phyloP scores from a whole-genome alignment of 306 rosid species.

The Cucurbita maxima region DNA sequence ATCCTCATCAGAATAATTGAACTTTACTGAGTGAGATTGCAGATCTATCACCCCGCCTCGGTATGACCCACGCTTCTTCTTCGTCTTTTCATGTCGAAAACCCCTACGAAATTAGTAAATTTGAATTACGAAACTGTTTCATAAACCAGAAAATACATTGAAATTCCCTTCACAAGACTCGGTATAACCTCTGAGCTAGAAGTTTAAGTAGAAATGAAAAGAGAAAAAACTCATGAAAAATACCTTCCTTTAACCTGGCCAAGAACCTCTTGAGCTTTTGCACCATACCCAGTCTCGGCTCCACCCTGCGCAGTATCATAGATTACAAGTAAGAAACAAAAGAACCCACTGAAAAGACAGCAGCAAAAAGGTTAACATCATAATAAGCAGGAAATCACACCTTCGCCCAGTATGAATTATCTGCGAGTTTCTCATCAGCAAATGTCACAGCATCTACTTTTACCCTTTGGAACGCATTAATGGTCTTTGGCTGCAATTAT shows the following conservation, averaged over 20 bases:
- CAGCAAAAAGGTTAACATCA: background rate
- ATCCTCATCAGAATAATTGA: conserved; percentile 70
- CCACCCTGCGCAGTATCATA: conserved; percentile 44
- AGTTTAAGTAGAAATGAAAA: background rate
- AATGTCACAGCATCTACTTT: conserved; percentile 43
- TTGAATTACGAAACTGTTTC: background rate
- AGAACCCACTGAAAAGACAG: background rate
- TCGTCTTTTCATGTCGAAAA: conserved; percentile 95
- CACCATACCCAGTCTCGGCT: conserved; percentile 84
- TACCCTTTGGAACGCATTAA: conserved; percentile 64
- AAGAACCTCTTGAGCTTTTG: conserved; percentile 90
- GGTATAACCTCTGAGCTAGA: background rate
- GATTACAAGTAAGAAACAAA: conserved; percentile 6
- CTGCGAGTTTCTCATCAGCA: conserved; percentile 59
- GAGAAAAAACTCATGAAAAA: background rate
- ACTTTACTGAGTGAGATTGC: conserved; percentile 72
- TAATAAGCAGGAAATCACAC: conserved; percentile 25
- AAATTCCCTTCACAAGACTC: background rate
- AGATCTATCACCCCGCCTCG: conserved; percentile 84
- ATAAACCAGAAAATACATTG: background rate
- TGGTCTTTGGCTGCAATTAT: conserved; percentile 47
- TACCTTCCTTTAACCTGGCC: conserved; percentile 93
- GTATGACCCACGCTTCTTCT: conserved; percentile 89
- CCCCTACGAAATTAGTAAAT: conserved; percentile 27
- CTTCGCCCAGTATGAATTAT: conserved; percentile 97